A percentile compares a stretch with the other conserved stretches of the same genome.
Conservation (phyloP, 1,284 basidiomycete genomes). For the Ceratobasidium sp. region DNA sequence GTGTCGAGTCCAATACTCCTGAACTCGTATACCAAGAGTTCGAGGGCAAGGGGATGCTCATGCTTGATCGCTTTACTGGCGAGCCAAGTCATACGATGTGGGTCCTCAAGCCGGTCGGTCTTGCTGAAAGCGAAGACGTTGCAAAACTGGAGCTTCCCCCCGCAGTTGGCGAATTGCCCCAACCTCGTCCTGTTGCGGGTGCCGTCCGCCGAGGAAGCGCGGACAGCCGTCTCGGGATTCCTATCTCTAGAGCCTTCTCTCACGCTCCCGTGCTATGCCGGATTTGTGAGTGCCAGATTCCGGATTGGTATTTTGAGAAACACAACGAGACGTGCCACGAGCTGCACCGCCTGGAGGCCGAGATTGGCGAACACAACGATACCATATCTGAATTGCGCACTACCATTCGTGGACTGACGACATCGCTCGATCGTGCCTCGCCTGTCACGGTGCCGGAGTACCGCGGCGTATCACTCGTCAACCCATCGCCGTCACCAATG, state of each 20-base stretch:
- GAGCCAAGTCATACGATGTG: conserved; percentile 97
- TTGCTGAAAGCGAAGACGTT: conserved; percentile 68
- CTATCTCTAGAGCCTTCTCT: conserved; percentile 77
- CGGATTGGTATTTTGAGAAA: conserved; percentile 99
- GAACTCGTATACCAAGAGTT: conserved; percentile 78
- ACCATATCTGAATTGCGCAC: conserved; percentile 84
- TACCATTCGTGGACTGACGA: conserved; percentile 76
- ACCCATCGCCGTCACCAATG: conserved; percentile 58
- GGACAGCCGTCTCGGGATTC: conserved; percentile 51
- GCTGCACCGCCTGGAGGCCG: conserved; percentile 94
- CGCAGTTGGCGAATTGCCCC: conserved; percentile 14
- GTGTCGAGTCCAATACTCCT: conserved; percentile 60
- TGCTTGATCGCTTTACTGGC: conserved; percentile 88
- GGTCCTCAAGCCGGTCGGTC: conserved; percentile 89
- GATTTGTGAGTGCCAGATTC: conserved; percentile 96
- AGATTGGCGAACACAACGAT: conserved; percentile 94
- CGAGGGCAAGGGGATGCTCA: conserved; percentile 99
- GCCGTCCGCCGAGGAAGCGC: conserved; percentile 41
- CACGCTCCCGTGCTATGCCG: conserved; percentile 92
- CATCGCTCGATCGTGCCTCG: conserved; percentile 59
- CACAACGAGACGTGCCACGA: conserved; percentile 99
- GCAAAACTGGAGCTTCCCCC: conserved; percentile 60
- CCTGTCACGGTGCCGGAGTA: conserved; percentile 71
- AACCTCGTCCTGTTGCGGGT: conserved; percentile 44
- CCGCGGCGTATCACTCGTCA: conserved; percentile 82